A percentile compares a stretch with the other conserved stretches of the same genome.
phyloP scores from a whole-genome alignment of 495 filamentous ascomycete genomes.

The Penicillium coffeae region DNA sequence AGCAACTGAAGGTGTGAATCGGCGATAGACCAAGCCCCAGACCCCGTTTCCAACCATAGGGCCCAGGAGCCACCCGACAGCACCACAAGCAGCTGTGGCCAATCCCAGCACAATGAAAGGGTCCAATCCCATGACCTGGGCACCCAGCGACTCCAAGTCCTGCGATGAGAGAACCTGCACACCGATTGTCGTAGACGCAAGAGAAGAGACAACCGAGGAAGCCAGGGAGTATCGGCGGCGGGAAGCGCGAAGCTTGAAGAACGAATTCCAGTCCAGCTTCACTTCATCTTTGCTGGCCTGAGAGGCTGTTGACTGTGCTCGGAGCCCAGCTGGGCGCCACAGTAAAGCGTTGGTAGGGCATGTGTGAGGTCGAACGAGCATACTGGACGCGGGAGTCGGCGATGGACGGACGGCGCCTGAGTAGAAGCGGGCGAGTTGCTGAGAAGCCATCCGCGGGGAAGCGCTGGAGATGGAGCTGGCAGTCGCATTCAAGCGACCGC shows the following conservation, averaged over 20 bases:
- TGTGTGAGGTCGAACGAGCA: slow-evolving; percentile 18
- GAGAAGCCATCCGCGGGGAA: slow-evolving; percentile 9
- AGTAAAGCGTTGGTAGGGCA: slow-evolving; percentile 19
- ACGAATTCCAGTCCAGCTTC: slow-evolving; percentile 83
- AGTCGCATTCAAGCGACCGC: slow-evolving; percentile 23
- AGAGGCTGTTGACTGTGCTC: slow-evolving; percentile 32
- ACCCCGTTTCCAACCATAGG: slow-evolving; percentile 71
- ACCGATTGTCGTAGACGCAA: slow-evolving; percentile 56
- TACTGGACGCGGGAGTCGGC: slow-evolving; percentile 10
- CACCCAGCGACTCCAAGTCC: slow-evolving; percentile 63
- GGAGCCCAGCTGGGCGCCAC: slow-evolving; percentile 32
- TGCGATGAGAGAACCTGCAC: slow-evolving; percentile 58
- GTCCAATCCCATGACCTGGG: slow-evolving; percentile 72
- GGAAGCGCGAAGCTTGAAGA: slow-evolving; percentile 82
- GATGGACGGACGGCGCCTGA: slow-evolving; percentile 15
- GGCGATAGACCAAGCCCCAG: slow-evolving; percentile 68
- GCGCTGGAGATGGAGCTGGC: slow-evolving; percentile 17
- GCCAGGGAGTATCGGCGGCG: slow-evolving; percentile 78
- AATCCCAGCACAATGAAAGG: slow-evolving; percentile 80
- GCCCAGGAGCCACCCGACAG: slow-evolving; percentile 79
- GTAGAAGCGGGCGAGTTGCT: slow-evolving; percentile 17
- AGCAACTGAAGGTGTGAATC: slow-evolving; percentile 62
- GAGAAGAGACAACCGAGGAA: slow-evolving; percentile 63
- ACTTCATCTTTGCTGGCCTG: slow-evolving; percentile 23
- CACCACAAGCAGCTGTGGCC: slow-evolving; percentile 66